Conservation (phyloP, 2,329 filamentous ascomycete genomes). For the Botrytis fragariae region DNA sequence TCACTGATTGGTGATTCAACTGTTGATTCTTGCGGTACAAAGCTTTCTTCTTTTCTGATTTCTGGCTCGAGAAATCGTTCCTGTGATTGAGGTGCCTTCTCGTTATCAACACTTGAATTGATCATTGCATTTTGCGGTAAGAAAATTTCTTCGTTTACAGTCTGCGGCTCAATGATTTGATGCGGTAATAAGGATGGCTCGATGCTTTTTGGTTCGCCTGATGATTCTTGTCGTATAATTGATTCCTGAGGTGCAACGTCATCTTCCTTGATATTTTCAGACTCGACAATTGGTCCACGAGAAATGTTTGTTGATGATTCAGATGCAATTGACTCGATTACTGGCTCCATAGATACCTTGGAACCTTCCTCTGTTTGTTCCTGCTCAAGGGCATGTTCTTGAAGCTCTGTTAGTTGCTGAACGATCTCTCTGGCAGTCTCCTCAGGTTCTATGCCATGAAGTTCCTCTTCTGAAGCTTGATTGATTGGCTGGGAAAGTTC, state of each 20-base stretch:
- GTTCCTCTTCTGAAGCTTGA: conserved; percentile 2
- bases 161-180: neutral
- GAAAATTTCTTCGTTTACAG: neutral
- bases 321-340: neutral
- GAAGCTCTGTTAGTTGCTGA: neutral
- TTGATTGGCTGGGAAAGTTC: neutral
- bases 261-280: neutral
- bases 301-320: neutral
- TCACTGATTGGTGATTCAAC: neutral
- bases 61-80: neutral
- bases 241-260: neutral
- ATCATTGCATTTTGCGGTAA: neutral
- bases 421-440: neutral
- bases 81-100: neutral
- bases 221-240: neutral
- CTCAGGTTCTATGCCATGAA: neutral
- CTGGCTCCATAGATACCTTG: neutral
- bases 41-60: neutral
- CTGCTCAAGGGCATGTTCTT: neutral
- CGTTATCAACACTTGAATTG: neutral
- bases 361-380: neutral
- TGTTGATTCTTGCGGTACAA: conserved; percentile 7
- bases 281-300: neutral
- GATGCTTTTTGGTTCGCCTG: neutral
- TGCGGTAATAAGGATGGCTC: neutral